A percentile compares a stretch with the other conserved stretches of the same genome.
These are phyloP conservation scores for Rhodotorula sp. DNA, from an alignment of 1,284 basidiomycete species.

Conservation along the genomic window DNA sequence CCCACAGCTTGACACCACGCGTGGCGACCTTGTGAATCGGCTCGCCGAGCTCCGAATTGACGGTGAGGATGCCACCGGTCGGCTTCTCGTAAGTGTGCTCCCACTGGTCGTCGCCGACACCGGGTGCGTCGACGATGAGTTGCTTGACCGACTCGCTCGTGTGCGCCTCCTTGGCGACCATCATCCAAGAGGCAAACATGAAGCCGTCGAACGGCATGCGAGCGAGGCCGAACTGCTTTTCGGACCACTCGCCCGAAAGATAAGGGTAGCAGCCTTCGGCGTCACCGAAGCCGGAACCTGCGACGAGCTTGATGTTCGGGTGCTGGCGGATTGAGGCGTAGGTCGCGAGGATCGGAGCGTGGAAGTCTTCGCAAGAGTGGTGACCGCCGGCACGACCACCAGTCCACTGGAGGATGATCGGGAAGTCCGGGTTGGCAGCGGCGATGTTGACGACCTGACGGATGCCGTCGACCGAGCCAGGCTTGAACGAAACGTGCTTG, in stretches of 20 bases:
- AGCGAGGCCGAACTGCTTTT: conserved; percentile 73
- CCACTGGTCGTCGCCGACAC: conserved; percentile 87
- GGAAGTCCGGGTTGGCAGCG: conserved; percentile 88
- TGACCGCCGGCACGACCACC: conserved; percentile 99
- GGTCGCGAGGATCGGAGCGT: conserved; percentile 88
- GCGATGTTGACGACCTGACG: conserved; percentile 96
- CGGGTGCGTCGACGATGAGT: conserved; percentile 88
- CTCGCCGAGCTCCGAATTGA: conserved; percentile 95
- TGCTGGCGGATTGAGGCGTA: conserved; percentile 88
- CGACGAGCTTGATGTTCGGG: conserved; percentile 83
- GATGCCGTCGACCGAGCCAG: conserved; percentile 94
- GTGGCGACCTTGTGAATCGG: conserved; percentile 99
- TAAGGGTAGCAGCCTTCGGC: conserved; percentile 97
- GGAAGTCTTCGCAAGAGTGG: conserved; percentile 98
- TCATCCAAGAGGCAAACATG: conserved; percentile 91
- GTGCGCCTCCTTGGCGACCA: conserved; percentile 98
- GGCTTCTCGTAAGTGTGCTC: conserved; percentile 93
- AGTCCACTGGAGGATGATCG: conserved; percentile 98
- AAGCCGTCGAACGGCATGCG: conserved; percentile 99
- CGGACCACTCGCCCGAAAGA: conserved; percentile 92
- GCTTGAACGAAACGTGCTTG: conserved; percentile 95
- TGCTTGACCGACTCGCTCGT: conserved; percentile 93
- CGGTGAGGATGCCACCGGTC: conserved; percentile 93
- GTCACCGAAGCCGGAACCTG: conserved; percentile 94
- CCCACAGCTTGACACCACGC: conserved; percentile 94